phyloP scores from a whole-genome alignment of 164 flowering plant species.

The Vitis rotundifolia region DNA sequence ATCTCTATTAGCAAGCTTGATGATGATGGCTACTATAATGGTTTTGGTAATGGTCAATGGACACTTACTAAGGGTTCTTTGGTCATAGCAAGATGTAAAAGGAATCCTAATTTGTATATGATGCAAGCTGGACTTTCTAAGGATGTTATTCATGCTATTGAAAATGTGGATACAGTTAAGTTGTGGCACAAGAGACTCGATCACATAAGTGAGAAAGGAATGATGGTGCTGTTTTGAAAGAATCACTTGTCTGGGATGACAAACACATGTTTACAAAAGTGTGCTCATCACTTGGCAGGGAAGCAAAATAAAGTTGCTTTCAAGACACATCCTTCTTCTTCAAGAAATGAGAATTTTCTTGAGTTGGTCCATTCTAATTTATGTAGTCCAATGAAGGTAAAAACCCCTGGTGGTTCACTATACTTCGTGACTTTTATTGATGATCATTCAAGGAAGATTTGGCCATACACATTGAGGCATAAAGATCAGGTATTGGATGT shows the following conservation, averaged over 20 bases:
- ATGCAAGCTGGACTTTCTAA: no score
- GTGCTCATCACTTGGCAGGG: no score
- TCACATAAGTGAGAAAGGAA: slow-evolving; percentile 6
- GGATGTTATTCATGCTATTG: no score
- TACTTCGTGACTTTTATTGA: slow-evolving; percentile 5
- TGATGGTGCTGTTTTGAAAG: background rate
- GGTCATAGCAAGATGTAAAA: background rate
- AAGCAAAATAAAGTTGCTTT: no score
- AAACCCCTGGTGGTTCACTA: background rate
- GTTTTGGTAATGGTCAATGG: slow-evolving; percentile 7
- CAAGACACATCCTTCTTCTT: no score
- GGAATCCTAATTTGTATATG: background rate
- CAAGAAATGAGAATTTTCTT: no score
- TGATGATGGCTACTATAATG: slow-evolving; percentile 6
- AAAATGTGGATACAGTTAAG: background rate
- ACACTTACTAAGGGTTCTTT: slow-evolving; percentile 6
- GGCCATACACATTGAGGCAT: slow-evolving; percentile 1
- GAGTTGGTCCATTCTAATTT: no score
- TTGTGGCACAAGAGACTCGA: slow-evolving; percentile 7
- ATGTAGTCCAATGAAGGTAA: no score
- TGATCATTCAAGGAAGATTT: slow-evolving; percentile 5
- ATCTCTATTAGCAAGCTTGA: slow-evolving; percentile 1
- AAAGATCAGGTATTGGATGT: background rate
- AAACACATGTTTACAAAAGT: no score
- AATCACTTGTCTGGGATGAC: background rate